These are phyloP conservation scores for Rhizodiscina lignyota DNA, from an alignment of 495 filamentous ascomycete species.

Conservation along the genomic window DNA sequence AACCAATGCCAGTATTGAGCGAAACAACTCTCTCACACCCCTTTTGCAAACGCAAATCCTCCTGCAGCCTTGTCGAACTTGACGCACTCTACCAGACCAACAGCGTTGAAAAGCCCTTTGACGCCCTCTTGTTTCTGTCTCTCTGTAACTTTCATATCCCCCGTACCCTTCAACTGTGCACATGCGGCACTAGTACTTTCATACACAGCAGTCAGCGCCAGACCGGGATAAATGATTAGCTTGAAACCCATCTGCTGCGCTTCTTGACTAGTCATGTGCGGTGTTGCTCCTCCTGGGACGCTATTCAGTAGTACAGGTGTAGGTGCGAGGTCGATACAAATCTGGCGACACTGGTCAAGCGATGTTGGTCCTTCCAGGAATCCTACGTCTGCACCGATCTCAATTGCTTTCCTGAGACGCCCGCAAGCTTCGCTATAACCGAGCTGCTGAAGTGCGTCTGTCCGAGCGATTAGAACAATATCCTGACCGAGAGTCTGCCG, in stretches of 20 bases:
- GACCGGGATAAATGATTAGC: constrained; percentile 34
- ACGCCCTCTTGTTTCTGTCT: constrained; percentile 21
- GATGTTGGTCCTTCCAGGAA: constrained; percentile 48
- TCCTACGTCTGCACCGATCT: constrained; percentile 43
- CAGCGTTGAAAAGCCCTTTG: constrained; percentile 36
- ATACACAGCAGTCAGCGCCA: constrained; percentile 15
- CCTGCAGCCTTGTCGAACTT: constrained; percentile 39
- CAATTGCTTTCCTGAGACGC: constrained; percentile 37
- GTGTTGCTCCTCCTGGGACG: constrained; percentile 43
- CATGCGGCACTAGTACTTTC: constrained; percentile 8
- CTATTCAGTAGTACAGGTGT: constrained; percentile 48
- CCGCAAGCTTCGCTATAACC: constrained; percentile 45
- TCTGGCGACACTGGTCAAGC: constrained; percentile 33
- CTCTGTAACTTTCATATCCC: constrained; percentile 7
- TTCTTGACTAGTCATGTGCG: constrained; percentile 37
- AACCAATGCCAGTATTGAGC: too few species aligned
- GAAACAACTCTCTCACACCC: too few species aligned
- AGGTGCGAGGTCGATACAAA: constrained; percentile 35
- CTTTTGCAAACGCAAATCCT: constrained; percentile 25
- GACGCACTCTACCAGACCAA: constrained; percentile 40
- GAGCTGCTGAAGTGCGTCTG: constrained; percentile 42
- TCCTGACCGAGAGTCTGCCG: constrained; percentile 20
- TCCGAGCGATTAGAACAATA: constrained; percentile 54
- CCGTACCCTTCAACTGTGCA: constrained; percentile 13
- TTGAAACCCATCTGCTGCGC: constrained; percentile 44